These are phyloP conservation scores for Mediolabrus comicus DNA, from an alignment of 108 stramenopile species.

Conservation along the genomic window DNA sequence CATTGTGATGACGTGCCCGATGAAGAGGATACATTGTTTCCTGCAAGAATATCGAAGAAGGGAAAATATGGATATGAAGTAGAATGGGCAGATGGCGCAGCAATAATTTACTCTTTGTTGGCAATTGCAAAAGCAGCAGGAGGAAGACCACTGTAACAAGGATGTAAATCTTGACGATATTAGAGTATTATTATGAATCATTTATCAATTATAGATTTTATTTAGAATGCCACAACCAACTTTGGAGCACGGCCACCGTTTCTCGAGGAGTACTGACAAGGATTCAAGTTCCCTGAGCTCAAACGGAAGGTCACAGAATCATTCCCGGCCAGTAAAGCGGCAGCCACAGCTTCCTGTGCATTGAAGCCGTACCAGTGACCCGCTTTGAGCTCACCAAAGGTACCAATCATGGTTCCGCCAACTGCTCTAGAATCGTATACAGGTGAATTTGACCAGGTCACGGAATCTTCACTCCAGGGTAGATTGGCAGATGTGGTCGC, in stretches of 20 bases:
- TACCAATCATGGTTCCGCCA: slow-evolving; percentile 2
- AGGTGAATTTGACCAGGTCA: slow-evolving; percentile 16
- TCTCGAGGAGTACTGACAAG: slow-evolving; percentile 19
- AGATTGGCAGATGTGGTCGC: slow-evolving; percentile 3
- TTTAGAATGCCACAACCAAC: slow-evolving; percentile 24
- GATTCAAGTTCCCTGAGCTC: slow-evolving; percentile 18
- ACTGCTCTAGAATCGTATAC: slow-evolving; percentile 4
- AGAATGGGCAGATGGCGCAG: slow-evolving; percentile 81
- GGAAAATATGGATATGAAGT: slow-evolving; percentile 84
- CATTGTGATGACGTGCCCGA: slow-evolving; percentile 3
- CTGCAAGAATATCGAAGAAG: slow-evolving; percentile 66
- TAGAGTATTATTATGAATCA: not conserved
- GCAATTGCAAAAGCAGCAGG: slow-evolving; percentile 76
- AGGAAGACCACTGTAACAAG: slow-evolving; percentile 39
- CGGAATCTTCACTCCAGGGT: slow-evolving; percentile 15
- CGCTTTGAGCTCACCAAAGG: slow-evolving; percentile 13
- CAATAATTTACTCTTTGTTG: slow-evolving; percentile 75
- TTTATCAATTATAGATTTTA: not conserved
- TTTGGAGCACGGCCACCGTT: slow-evolving; percentile 26
- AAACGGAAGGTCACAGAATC: slow-evolving; percentile 21
- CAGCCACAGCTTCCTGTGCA: slow-evolving; percentile 2
- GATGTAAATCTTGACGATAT: not conserved
- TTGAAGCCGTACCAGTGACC: slow-evolving; percentile 23
- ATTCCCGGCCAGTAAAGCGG: not conserved
- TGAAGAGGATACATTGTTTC: slow-evolving; percentile 39